Base-by-base conservation (phyloP, 2,329 filamentous ascomycete genomes). In the Anthostomella pinea region DNA sequence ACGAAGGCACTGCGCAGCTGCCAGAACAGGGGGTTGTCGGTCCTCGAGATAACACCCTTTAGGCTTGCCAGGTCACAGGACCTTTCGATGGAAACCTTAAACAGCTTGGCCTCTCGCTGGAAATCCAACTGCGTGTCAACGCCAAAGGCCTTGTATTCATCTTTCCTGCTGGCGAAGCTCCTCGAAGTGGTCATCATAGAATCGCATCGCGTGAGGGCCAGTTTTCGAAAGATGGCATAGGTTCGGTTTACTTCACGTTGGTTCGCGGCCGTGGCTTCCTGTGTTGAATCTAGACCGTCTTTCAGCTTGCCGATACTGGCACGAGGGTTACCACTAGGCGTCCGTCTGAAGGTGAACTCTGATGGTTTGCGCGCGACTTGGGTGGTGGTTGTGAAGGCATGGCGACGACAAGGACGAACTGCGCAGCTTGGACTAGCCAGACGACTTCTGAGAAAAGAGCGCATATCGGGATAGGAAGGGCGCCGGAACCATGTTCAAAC, bases 1-100 rank as follows among this genome's bases (percentile, higher is more conserved):
- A 83, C 65, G 52, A 83, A 87, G 2, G 77, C 75, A 35, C 76
- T 69, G 40, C 77, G 74, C 38, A 87, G 58, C 31, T 67, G 66
- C 67, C 67, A 76, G 54, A 79, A 80, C 1, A 80, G 56, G 1
- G 73, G 73, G 46, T 80, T 80, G 6, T 67, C 62, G 15, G 56
- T 50, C 16, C 65, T 64, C 3, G 57, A 54, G 3, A 63, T 64
- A 9, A 56, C 46, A 17, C 65, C 60, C 8, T 59, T 41, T 11
- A 64, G 52, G 6, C 39, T 46, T 15, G 75, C 74, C 38, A 71
- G 44, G 1, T 58, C 45, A 41, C 76, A 71, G 21, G 71, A 64
- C n/a, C 63, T 58, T 14, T 66, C 56, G 18, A 80, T 50, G 4
- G 65, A 53, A 15, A 60, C 54, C 50, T 65, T 64, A 53, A 79